Conservation (phyloP, 2,329 filamentous ascomycete species). For the Fusarium hostae region DNA sequence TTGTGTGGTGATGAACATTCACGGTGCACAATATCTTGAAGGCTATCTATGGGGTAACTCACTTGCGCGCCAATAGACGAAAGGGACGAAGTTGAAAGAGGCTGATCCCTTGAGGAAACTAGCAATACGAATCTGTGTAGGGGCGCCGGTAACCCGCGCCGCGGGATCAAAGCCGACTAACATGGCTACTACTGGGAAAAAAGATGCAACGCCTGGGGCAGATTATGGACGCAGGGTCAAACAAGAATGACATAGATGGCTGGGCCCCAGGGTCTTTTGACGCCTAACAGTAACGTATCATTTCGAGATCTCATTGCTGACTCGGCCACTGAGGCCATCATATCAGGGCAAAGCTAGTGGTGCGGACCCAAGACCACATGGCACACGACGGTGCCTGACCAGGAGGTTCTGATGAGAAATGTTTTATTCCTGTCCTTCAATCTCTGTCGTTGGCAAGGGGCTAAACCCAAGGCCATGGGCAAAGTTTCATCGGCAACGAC, state of each 20-base stretch:
- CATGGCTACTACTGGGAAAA: neutral
- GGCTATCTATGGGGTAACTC: neutral
- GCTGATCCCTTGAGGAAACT: constrained; percentile 22
- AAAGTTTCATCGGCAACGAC: neutral
- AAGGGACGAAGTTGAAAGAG: neutral
- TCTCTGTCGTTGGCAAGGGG: neutral
- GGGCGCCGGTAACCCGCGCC: neutral
- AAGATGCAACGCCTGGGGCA: neutral
- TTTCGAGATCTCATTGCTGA: constrained; percentile 27
- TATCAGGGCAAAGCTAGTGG: constrained; percentile 10
- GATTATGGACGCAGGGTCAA: constrained; percentile 4
- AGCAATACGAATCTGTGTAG: constrained; percentile 11
- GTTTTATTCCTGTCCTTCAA: neutral
- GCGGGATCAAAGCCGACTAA: neutral
- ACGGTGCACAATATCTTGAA: neutral
- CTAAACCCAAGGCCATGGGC: neutral
- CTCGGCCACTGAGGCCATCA: constrained; percentile 25
- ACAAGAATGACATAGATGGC: constrained; percentile 26
- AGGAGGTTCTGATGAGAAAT: neutral
- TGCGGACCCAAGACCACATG: constrained; percentile 23
- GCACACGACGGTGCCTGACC: constrained; percentile 23
- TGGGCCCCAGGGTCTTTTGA: constrained; percentile 28
- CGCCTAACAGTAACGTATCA: constrained; percentile 33
- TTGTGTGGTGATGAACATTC: neutral
- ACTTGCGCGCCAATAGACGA: constrained; percentile 34